phyloP scores from a whole-genome alignment of 331 rosid species.

The Quercus lobata region DNA sequence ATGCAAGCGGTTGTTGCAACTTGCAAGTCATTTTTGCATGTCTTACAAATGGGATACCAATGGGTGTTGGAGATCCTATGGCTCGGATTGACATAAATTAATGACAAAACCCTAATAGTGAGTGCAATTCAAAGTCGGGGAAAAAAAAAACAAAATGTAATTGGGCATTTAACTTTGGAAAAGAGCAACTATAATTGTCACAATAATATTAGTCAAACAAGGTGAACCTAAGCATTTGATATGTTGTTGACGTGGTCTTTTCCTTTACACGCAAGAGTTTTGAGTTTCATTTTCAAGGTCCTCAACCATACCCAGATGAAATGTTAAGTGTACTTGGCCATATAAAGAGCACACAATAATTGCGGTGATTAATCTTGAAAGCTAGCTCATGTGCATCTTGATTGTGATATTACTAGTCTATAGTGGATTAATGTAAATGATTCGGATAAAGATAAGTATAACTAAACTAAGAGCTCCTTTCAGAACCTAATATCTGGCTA shows the following conservation, averaged over 20 bases:
- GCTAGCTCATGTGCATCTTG: background rate
- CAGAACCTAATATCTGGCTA: background rate
- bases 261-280: background rate
- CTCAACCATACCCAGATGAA: background rate
- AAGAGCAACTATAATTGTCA: background rate
- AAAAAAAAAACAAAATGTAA: too few species aligned
- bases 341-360: constrained; percentile 1
- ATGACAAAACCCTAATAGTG: too few species aligned
- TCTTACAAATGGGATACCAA: too few species aligned
- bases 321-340: constrained; percentile 9
- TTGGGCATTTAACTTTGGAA: background rate
- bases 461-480: background rate
- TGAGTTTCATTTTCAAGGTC: too few species aligned
- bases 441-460: background rate
- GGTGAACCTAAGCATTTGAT: background rate
- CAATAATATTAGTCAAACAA: background rate
- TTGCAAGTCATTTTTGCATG: too few species aligned
- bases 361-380: constrained; percentile 1
- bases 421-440: constrained; percentile 1
- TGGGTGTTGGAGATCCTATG: too few species aligned
- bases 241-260: background rate
- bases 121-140: too few species aligned
- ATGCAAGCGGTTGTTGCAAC: too few species aligned
- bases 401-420: background rate
- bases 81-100: too few species aligned